phyloP scores from a whole-genome alignment of 257 asterid species.

The Datura wrightii region DNA sequence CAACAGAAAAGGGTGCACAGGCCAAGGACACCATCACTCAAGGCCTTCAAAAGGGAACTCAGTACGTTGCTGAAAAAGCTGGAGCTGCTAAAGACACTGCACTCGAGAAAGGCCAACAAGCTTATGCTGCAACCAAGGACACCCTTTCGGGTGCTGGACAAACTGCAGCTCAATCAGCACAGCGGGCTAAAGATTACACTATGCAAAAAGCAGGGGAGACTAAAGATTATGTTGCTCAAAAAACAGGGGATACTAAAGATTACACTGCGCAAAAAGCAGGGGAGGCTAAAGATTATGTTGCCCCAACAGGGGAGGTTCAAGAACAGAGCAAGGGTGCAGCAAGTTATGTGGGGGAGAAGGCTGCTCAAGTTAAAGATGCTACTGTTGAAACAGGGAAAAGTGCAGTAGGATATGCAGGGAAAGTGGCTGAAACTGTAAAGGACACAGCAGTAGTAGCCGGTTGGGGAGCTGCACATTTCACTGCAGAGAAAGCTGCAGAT shows the following conservation, averaged over 20 bases:
- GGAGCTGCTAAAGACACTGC: conserved; percentile 42
- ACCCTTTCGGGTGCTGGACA: conserved; percentile 19
- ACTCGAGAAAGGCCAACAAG: conserved; percentile 41
- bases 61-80: conserved; percentile 32
- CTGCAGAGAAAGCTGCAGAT: conserved; percentile 63
- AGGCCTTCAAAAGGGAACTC: conserved; percentile 26
- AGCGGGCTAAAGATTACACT: conserved; percentile 40
- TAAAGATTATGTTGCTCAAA: conserved; percentile 23
- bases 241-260: conserved; percentile 37
- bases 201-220: conserved; percentile 36
- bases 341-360: conserved; percentile 47
- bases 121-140: conserved; percentile 28
- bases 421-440: conserved; percentile 57
- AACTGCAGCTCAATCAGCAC: conserved; percentile 21
- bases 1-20: conserved; percentile 38
- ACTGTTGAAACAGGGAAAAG: conserved; percentile 59
- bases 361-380: conserved; percentile 51
- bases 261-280: conserved; percentile 36
- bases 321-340: conserved; percentile 48
- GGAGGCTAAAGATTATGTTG: conserved; percentile 39
- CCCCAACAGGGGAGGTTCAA: conserved; percentile 33
- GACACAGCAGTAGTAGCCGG: conserved; percentile 72
- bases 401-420: conserved; percentile 57
- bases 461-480: conserved; percentile 78
- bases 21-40: conserved; percentile 32